A percentile compares a stretch with the other conserved stretches of the same genome.
Conservation (phyloP, 768 basidiomycete genomes). For the Boletus tylopilopsis region DNA sequence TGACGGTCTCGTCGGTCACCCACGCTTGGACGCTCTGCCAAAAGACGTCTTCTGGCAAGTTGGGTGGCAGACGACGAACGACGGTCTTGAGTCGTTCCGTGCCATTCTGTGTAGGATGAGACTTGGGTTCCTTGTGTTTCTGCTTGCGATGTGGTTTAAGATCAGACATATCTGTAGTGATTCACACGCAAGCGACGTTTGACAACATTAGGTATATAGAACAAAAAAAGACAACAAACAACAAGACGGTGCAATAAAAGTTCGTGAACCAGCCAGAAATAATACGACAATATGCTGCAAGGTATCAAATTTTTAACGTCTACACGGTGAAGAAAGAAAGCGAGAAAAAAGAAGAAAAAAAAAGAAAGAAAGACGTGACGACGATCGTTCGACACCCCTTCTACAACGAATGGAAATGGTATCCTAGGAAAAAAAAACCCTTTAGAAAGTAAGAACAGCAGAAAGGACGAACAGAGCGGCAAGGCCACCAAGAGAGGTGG, state of each 20-base stretch:
- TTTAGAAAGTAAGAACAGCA: slow-evolving; percentile 20
- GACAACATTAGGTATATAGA: too few relatives aligned
- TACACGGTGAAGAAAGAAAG: slow-evolving; percentile 3
- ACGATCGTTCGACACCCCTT: slow-evolving; percentile 8
- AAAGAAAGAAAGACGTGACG: background rate
- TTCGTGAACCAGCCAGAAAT: slow-evolving; percentile 4
- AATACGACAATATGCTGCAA: slow-evolving; percentile 21
- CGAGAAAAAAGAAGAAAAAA: background rate
- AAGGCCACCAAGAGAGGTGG: slow-evolving; percentile 17
- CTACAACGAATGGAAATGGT: background rate
- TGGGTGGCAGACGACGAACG: slow-evolving; percentile 84
- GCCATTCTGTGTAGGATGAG: slow-evolving; percentile 26
- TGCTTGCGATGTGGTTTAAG: slow-evolving; percentile 21
- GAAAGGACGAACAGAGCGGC: slow-evolving; percentile 21
- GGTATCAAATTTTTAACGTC: slow-evolving; percentile 6
- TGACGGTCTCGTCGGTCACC: slow-evolving; percentile 70
- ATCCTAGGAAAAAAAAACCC: background rate
- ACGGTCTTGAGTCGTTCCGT: slow-evolving; percentile 79
- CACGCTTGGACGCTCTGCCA: slow-evolving; percentile 88
- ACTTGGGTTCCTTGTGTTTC: slow-evolving; percentile 32
- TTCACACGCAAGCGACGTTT: too few relatives aligned
- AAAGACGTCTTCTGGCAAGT: slow-evolving; percentile 88
- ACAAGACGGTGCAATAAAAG: too few relatives aligned
- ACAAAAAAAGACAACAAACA: too few relatives aligned
- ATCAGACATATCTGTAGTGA: slow-evolving; percentile 14